Evolutionary conservation across 2,329 filamentous ascomycete genomes (phyloP).

Genomic region (Monosporascus sp.): DNA sequence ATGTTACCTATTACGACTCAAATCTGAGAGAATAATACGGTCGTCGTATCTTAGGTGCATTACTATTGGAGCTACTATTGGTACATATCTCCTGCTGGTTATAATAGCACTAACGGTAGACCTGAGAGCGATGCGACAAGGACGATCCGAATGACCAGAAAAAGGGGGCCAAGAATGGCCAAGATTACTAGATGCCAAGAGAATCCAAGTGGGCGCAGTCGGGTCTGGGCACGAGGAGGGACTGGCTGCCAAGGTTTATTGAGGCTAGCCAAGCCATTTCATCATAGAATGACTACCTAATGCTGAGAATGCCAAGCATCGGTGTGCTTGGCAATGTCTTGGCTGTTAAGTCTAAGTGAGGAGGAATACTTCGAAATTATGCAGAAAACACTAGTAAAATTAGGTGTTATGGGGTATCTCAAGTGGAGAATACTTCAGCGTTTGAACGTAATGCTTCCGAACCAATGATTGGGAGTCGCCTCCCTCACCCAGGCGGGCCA

Average conservation of each 20-base stretch:
- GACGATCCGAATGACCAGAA: neutral
- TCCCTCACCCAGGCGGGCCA: slow-evolving; percentile 22
- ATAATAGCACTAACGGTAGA: neutral
- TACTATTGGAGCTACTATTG: neutral
- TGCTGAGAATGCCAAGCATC: slow-evolving; percentile 1
- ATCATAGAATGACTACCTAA: slow-evolving; percentile 9
- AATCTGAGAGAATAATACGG: neutral
- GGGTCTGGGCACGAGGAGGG: slow-evolving; percentile 22
- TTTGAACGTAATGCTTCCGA: slow-evolving; percentile 14
- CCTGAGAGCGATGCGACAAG: neutral
- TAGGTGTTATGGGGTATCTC: slow-evolving; percentile 16
- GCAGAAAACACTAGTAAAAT: slow-evolving; percentile 16
- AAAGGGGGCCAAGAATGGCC: slow-evolving; percentile 11
- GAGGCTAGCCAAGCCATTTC: slow-evolving; percentile 7
- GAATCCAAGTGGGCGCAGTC: slow-evolving; percentile 20
- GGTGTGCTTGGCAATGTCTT: neutral
- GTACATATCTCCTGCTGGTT: neutral
- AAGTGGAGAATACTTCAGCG: slow-evolving; percentile 13
- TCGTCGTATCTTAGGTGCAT: neutral
- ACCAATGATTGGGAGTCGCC: slow-evolving; percentile 18
- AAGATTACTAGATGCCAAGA: slow-evolving; percentile 7
- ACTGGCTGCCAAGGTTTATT: slow-evolving; percentile 15
- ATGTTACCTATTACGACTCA: neutral
- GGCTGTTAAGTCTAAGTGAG: neutral
- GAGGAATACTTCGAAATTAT: slow-evolving; percentile 13